Percentiles rank a stretch among this genome's conserved stretches.
These are phyloP conservation scores for Jamesozyma spencerorum DNA, from an alignment of 805 yeast genomes.

Conservation along the genomic window DNA sequence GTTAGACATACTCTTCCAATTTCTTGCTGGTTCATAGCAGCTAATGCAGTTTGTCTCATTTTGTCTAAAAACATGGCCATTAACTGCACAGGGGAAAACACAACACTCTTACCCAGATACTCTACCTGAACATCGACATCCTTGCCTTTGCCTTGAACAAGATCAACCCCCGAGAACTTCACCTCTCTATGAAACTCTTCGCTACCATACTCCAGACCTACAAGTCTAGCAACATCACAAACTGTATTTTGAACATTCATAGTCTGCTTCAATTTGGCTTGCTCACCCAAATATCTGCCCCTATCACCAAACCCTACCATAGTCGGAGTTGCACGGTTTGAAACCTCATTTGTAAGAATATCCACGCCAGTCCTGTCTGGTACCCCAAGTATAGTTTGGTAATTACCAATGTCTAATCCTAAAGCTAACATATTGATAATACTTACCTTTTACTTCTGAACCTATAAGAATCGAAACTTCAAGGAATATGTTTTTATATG, in stretches of 20 bases:
- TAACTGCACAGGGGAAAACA: conserved; percentile 80
- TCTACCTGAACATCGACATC: conserved; percentile 77
- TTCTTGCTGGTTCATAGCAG: conserved; percentile 59
- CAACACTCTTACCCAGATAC: conserved; percentile 32
- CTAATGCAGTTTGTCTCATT: conserved; percentile 65
- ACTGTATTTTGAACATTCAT: conserved; percentile 94
- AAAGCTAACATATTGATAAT: conserved; percentile 61
- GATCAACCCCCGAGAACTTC: conserved; percentile 35
- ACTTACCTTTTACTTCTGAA: neutral
- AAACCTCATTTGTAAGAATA: conserved; percentile 93
- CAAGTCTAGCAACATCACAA: conserved; percentile 82
- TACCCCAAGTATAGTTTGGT: conserved; percentile 85
- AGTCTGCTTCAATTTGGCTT: conserved; percentile 91
- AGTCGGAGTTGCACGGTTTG: conserved; percentile 90
- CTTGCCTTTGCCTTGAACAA: no score
- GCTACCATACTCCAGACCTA: conserved; percentile 58
- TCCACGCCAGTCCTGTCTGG: conserved; percentile 98
- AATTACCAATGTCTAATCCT: conserved; percentile 96
- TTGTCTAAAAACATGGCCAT: conserved; percentile 92
- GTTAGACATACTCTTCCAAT: conserved; percentile 84
- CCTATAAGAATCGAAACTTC: no score
- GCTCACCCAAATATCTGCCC: conserved; percentile 86
- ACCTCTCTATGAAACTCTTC: conserved; percentile 72
- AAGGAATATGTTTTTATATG: no score
- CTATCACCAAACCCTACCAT: conserved; percentile 83